Conservation (phyloP, 75 land plant species). For the Pinus albicaulis region DNA sequence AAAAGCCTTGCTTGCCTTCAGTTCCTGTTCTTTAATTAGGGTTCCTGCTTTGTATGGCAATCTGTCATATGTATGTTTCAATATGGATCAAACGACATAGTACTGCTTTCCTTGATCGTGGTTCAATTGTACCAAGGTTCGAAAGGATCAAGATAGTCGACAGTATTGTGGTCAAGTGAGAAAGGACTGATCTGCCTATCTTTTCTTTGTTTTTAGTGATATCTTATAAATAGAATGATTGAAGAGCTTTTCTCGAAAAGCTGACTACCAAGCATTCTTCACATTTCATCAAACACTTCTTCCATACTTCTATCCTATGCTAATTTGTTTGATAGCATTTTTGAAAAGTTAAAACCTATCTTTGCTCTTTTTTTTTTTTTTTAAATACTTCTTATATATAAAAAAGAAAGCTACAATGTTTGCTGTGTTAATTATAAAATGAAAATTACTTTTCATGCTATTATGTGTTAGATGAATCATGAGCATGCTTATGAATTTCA, state of each 20-base stretch:
- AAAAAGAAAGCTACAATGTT: background rate
- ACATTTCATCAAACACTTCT: background rate
- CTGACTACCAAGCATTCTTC: background rate
- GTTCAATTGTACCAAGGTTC: background rate
- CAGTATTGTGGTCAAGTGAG: background rate
- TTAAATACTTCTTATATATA: no score
- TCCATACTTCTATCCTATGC: background rate
- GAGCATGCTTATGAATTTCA: conserved; percentile 17
- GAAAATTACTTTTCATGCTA: background rate
- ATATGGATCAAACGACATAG: no score
- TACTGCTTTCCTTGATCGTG: background rate
- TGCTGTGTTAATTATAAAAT: background rate
- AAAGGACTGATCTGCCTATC: background rate
- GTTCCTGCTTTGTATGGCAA: background rate
- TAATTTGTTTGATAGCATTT: background rate
- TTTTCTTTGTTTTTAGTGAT: background rate
- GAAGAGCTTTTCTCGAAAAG: background rate
- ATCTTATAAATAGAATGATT: background rate
- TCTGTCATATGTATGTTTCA: background rate
- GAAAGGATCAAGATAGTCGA: background rate
- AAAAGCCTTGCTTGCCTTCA: background rate
- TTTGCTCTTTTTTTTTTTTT: no score
- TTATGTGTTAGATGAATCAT: background rate
- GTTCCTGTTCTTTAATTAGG: background rate
- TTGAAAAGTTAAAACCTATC: background rate